Evolutionary conservation across 805 yeast genomes (phyloP), one percentile per base, ranked within the genome.

Genomic region (Saccharomyces eubayanus): DNA sequence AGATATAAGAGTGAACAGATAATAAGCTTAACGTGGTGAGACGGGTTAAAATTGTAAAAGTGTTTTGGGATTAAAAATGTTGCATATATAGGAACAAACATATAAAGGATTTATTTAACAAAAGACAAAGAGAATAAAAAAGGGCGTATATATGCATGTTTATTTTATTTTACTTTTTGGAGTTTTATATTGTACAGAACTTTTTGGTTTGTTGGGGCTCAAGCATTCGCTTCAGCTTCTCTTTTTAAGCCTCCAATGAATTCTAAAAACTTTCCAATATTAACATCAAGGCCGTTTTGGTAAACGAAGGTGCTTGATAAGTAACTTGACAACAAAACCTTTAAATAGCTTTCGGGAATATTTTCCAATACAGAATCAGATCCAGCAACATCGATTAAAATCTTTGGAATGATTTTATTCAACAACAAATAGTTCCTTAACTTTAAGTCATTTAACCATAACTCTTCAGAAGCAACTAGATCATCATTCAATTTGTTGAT

Each of bases 401-500:
- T 73, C 48, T 78, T 74, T 51, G 99, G 98, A 56, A 92, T 81
- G 3, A 96, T 87, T 61, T 84, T 86, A 27, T 77, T 65, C 60
- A 94, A 78, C 20, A 92, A 85, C 43, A 70, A 51, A 21, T 82
- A 83, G 65, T 87, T 82, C 72, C 96, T 81, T 75, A 94, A 85
- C 50, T 71, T 76, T 9, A 73, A 71, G 68, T 94, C 97, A 59
- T 84, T 86, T 61, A 80, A 79, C 95, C 97, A 89, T 64, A 94
- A 77, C 67, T 86, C 91, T 62, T 81, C 81, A 27, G 94, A 85
- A 48, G 81, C 78, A 40, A 94, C 84, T 63, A 92, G 80, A 73
- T 90, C 95, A 66, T 89, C 96, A 50, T 85, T 87, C 60, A 91
- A 77, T 61, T 85, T 83, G 71, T 89, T 91, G 69, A 91, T 91